A percentile compares a stretch with the other conserved stretches of the same genome.
Conservation (phyloP, 2,329 filamentous ascomycete species). For the Fusarium coicis region DNA sequence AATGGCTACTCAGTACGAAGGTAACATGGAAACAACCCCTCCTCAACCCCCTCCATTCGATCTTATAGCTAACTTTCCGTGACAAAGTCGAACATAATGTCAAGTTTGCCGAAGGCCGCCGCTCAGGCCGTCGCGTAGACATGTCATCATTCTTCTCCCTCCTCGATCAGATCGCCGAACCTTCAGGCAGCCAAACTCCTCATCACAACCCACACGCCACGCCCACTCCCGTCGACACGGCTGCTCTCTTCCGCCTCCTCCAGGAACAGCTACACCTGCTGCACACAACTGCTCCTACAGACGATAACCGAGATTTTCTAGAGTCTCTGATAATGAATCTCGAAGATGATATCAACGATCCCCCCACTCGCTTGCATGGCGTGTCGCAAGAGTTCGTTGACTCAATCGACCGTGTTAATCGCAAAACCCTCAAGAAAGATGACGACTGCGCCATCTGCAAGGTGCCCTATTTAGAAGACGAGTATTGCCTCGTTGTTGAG, state of each 20-base stretch:
- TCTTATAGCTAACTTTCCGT: background rate
- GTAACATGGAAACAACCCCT: constrained; percentile 45
- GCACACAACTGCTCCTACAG: constrained; percentile 59
- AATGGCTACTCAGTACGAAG: constrained; percentile 70
- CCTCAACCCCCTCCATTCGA: constrained; percentile 10
- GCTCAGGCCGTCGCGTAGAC: constrained; percentile 65
- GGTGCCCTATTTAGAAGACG: constrained; percentile 69
- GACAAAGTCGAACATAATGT: constrained; percentile 74
- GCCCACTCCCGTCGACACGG: constrained; percentile 69
- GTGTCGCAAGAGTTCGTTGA: constrained; percentile 70
- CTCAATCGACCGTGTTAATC: constrained; percentile 66
- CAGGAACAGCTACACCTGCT: constrained; percentile 68
- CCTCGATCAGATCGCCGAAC: constrained; percentile 62
- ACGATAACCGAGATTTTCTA: constrained; percentile 62
- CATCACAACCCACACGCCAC: constrained; percentile 66
- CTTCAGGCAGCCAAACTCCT: constrained; percentile 47
- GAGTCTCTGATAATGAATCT: constrained; percentile 59
- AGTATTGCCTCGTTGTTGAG: constrained; percentile 71
- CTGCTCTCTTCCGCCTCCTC: constrained; percentile 67
- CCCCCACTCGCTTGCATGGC: constrained; percentile 63
- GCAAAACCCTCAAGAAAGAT: constrained; percentile 60
- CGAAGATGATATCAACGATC: constrained; percentile 62
- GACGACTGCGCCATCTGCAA: constrained; percentile 72
- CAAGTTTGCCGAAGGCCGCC: constrained; percentile 54
- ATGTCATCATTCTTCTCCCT: constrained; percentile 72